phyloP scores from a whole-genome alignment of 176 grass and related monocot species.

The Poa pratensis region DNA sequence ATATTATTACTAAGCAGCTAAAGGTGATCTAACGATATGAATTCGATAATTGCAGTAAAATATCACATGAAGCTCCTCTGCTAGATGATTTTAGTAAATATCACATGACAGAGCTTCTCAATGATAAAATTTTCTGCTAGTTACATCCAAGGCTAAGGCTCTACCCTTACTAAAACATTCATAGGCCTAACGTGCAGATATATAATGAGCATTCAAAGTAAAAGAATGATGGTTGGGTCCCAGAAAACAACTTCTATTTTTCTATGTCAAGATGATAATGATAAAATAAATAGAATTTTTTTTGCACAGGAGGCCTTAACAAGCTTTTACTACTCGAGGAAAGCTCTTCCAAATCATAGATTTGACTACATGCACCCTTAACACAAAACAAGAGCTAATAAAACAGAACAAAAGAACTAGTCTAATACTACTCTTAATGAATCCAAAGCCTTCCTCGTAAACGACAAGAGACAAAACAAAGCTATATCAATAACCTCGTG shows the following conservation, averaged over 20 bases:
- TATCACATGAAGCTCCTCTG: neutral
- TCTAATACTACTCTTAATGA: neutral
- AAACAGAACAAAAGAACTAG: constrained; percentile 8
- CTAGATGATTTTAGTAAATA: neutral
- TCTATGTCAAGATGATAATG: constrained; percentile 10
- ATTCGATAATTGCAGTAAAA: neutral
- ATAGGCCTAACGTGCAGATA: neutral
- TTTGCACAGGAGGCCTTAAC: neutral
- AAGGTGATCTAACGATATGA: neutral
- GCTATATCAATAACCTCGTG: neutral
- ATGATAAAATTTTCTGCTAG: constrained; percentile 3
- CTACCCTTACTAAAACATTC: constrained; percentile 9
- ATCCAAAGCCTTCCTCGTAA: neutral
- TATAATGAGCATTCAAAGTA: constrained; percentile 18
- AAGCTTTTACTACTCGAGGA: neutral
- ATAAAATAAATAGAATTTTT: constrained; percentile 5
- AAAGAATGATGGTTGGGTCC: neutral
- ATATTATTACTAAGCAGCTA: neutral
- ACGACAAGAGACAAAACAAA: constrained; percentile 18
- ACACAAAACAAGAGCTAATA: neutral
- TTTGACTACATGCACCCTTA: neutral
- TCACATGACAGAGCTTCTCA: neutral
- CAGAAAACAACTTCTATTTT: neutral
- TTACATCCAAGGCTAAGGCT: neutral
- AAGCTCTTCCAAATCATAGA: constrained; percentile 13